Evolutionary conservation across 345 rosid genomes (phyloP).

Genomic region (Excoecaria cochinchinensis): DNA sequence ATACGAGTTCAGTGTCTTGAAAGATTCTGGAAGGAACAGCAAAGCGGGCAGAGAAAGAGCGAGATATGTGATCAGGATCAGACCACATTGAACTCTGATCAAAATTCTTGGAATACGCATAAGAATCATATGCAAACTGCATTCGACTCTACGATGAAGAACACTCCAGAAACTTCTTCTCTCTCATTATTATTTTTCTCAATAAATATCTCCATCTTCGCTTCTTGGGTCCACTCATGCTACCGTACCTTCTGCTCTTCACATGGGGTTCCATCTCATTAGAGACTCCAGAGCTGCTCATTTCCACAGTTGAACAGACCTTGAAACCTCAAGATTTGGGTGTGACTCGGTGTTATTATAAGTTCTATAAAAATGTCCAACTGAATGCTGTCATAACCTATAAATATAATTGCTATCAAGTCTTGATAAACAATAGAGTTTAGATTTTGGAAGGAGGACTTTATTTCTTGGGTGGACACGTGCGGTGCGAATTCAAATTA

Average conservation of each 20-base stretch:
- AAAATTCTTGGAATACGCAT: constrained; percentile 38
- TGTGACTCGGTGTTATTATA: no score
- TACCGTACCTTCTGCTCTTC: constrained; percentile 14
- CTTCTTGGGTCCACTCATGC: constrained; percentile 13
- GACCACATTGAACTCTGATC: constrained; percentile 32
- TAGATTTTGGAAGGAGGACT: no score
- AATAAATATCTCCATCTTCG: constrained; percentile 35
- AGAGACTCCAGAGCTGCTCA: constrained; percentile 11
- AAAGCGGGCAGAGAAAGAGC: constrained; percentile 46
- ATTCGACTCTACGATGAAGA: constrained; percentile 2
- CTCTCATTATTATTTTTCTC: constrained; percentile 35
- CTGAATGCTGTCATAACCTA: no score
- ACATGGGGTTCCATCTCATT: not conserved
- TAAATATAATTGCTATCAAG: no score
- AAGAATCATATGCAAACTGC: constrained; percentile 39
- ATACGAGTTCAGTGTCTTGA: not conserved
- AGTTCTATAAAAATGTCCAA: no score
- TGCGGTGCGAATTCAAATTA: no score
- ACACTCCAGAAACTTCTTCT: constrained; percentile 25
- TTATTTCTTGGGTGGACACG: no score
- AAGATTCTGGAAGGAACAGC: constrained; percentile 37
- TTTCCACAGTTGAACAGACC: constrained; percentile 8
- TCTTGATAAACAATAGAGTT: no score
- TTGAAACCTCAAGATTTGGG: not conserved
- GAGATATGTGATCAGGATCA: constrained; percentile 33